These are phyloP conservation scores for Nakazawaea molendinolei DNA, from an alignment of 805 yeast species.

Conservation along the genomic window DNA sequence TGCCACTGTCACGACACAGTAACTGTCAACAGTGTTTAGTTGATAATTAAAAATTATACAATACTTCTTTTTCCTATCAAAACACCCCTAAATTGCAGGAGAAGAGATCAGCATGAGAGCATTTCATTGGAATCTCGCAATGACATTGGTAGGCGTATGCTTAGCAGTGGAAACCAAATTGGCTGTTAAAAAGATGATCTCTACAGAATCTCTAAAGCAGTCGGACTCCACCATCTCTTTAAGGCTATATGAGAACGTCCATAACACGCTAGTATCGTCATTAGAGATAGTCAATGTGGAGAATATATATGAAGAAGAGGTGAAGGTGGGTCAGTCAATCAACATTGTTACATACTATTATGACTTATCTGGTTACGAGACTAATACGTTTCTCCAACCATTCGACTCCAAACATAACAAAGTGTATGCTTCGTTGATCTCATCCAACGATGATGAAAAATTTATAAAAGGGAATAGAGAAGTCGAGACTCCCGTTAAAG, in stretches of 20 bases:
- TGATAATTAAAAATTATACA: too few species aligned
- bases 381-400: not conserved
- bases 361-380: not conserved
- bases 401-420: constrained; percentile 4
- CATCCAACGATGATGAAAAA: not conserved
- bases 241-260: constrained; percentile 2
- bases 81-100: too few species aligned
- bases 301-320: constrained; percentile 5
- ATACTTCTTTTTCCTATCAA: too few species aligned
- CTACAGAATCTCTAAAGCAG: too few species aligned
- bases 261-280: constrained; percentile 3
- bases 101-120: too few species aligned
- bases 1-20: too few species aligned
- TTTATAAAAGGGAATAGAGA: not conserved
- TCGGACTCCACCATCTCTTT: constrained; percentile 5
- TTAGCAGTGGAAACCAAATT: too few species aligned
- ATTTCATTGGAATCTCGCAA: too few species aligned
- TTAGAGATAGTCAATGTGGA: constrained; percentile 8
- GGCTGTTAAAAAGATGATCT: too few species aligned
- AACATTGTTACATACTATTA: constrained; percentile 5
- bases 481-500: not conserved
- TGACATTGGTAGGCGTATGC: too few species aligned
- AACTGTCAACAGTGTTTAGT: too few species aligned
- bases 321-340: constrained; percentile 7
- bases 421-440: constrained; percentile 8